Evolutionary conservation across 257 asterid species (phyloP), one percentile per base, ranked within the genome.

Genomic region (Nicotiana otophora): DNA sequence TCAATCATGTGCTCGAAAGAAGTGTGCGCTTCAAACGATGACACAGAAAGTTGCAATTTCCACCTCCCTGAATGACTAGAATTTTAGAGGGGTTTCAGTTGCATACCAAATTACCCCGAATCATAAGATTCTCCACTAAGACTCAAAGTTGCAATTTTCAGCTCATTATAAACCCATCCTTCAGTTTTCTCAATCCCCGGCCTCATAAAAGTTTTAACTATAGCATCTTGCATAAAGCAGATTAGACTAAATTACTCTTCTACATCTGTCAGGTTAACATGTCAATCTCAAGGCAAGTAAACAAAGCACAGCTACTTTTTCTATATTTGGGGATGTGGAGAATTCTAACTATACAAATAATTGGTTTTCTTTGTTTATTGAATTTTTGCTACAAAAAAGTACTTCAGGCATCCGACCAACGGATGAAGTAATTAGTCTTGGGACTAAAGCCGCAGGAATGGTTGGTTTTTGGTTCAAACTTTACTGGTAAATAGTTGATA

Each of bases 301-400:
- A 46, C 60, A 72, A 72, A 72, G 61, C 23, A 72, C 57, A 72
- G 20, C 61, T 51, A 75, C 4, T 61, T 75, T 75, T 51, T 26
- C 63, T 28, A 20, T 74, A 48, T 23, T 75, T 72, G 61, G 8
- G 63, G 63, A 15, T 75, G 17, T 26, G 63, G 16, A 75, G 46
- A 72, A 72, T 72, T 46, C 79, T 46, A 72, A 51, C 79, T 51
- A 23, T 28, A 75, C 42, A 75, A 75, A 28, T 75, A 75, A 26
- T 75, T 75, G 63, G 10, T 75, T 15, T 74, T 42, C 58, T 30
- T 54, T 74, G 63, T 48, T 15, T 51, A 9, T 19, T 26, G 63
- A 26, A 2, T 6, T 26, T 7, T 51, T 34, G 34, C 80, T 51
- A 39, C 62, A 51, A 51, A 51, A 23, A 74, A 74, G 80, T n/a